Base-by-base conservation (phyloP, 2,329 filamentous ascomycete genomes). In the Botrytis elliptica region DNA sequence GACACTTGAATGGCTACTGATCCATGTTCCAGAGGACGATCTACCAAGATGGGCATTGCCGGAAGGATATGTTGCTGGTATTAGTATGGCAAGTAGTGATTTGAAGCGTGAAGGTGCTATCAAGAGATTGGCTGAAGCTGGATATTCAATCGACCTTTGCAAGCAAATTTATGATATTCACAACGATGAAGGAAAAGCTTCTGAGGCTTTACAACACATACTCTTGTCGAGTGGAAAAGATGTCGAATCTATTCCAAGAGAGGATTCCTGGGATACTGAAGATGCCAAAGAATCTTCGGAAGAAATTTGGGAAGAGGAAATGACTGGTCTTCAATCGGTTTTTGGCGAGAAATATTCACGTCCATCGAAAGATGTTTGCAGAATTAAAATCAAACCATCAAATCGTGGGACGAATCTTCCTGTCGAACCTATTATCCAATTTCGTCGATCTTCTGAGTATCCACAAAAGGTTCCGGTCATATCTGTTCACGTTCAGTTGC, bases 21-120 rank as follows among this genome's bases (percentile, higher is more conserved):
- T 98, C 70, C 95, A 99, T 82, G 94, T 99, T 3, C 96, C 96
- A 1, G 96, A 99, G 81, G 96, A 99, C 81, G 96, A 98, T 79
- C 85, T 98, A n/a, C 96, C 96, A 1, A 86, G 88, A 10, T 98
- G 95, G 94, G 93, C 93, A 78, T 85, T 99, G 60, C 96, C 96
- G 0, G 95, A 97, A 83, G 93, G 91, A 75, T 99, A 99, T 81
- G 91, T 93, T 18, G 95, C 95, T 42, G 96, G 96, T 36, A 91
- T 98, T 40, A 94, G 91, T 63, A 91, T 99, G 76, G 95, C 91
- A 1, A 92, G 92, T 69, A 92, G 91, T 10, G 92, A 98, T 81
- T 82, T 98, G 75, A 93, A 90, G 80, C 89, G 90, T 77, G 95
- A 98, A 81, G 91, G 90, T 6, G 92, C 92, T 73, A 89, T 98